phyloP scores from a whole-genome alignment of 148 eudicot genomes.

The Rhododendron mucronatum region DNA sequence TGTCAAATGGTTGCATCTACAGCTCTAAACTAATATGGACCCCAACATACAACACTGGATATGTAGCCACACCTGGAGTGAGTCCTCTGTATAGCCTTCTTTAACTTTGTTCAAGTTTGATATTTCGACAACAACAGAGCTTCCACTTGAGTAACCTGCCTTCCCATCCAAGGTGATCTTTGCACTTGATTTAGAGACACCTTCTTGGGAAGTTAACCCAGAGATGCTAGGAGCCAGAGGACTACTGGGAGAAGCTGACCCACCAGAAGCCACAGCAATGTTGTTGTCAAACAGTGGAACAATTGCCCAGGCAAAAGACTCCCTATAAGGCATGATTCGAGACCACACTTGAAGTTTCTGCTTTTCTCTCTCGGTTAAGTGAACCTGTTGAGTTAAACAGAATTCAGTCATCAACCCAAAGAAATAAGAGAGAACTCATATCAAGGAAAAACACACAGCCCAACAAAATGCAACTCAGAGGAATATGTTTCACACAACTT shows the following conservation, averaged over 20 bases:
- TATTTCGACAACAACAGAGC: conserved; percentile 89
- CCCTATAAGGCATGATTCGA: conserved; percentile 92
- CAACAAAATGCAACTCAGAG: neutral
- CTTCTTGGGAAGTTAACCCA: conserved; percentile 74
- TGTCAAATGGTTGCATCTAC: neutral
- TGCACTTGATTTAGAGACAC: conserved; percentile 58
- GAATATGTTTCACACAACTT: neutral
- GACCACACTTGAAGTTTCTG: conserved; percentile 99
- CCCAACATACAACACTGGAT: neutral
- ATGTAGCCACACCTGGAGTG: conserved; percentile 59
- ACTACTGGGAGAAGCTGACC: conserved; percentile 92
- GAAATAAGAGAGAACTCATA: neutral
- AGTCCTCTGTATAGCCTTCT: conserved; percentile 96
- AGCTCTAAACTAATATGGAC: neutral
- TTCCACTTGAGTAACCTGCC: conserved; percentile 70
- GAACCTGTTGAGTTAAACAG: conserved; percentile 48
- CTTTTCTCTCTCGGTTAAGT: conserved; percentile 91
- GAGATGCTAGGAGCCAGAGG: conserved; percentile 73
- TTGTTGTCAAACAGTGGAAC: conserved; percentile 89
- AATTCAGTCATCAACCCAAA: neutral
- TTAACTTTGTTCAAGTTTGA: conserved; percentile 96
- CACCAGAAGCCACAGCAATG: conserved; percentile 65
- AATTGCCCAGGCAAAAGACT: conserved; percentile 96
- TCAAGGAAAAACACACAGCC: neutral
- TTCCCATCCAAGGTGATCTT: conserved; percentile 87